Base-by-base conservation (phyloP, 257 asterid genomes). In the Solanum bukasovii region DNA sequence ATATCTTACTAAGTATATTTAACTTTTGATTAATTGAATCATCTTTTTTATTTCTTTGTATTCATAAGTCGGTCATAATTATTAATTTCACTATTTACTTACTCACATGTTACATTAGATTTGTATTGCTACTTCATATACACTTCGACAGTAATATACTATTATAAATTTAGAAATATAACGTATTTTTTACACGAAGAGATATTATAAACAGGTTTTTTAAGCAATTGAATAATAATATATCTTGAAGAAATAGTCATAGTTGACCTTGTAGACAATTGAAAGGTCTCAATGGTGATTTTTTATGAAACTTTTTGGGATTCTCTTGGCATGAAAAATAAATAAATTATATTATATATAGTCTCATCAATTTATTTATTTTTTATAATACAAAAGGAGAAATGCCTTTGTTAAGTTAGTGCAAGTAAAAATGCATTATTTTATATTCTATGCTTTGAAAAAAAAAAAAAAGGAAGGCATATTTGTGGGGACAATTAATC, bases 401-500 rank as follows among this genome's bases (percentile, higher is more conserved):
- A 88, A 85, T 88, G 90, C 87, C 84, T 88, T 89, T 91, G 92
- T 92, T 90, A 73, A 90, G 89, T 72, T 88, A 90, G 91, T 88
- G 89, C 89, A 88, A 31, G 81, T 90, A 88, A 84, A 87, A 89
- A 42, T 90, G 89, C 89, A 87, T 90, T 91, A 91, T 56, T 59
- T 29, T 79, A 78, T 79, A 79, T 94, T 91, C 89, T 87, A 42
- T 92, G 85, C 87, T 89, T 87, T 0, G 5, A 9, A 91, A 89
- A 9, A 91, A 89, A 90, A 77, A 52, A 87, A 35, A 35, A 33
- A 90, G 86, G 88, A 82, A 70, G 77, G 34, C 31, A 61, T 27
- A 35, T 71, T 72, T 79, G 90, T 90, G 91, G 95, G 92, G 91
- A 91, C 94, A 88, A 87, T 87, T 91, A 88, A 89, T 92, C 92